These are phyloP conservation scores for Hanseniaspora jakobsenii DNA, from an alignment of 805 yeast genomes.

Conservation along the genomic window DNA sequence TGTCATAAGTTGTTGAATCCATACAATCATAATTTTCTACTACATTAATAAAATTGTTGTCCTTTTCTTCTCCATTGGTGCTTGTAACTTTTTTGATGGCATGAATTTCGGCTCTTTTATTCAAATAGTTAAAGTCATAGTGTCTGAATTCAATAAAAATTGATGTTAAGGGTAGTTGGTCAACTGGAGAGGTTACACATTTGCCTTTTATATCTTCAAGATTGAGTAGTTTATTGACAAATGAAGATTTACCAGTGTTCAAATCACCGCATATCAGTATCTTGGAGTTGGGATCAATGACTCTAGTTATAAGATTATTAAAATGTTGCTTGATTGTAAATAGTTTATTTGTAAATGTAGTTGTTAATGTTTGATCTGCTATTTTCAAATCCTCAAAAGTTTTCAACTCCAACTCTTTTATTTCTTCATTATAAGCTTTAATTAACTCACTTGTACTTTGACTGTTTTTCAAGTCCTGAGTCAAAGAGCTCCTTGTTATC, in stretches of 20 bases:
- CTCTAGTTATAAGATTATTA: conserved; percentile 59
- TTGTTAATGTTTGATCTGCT: conserved; percentile 6
- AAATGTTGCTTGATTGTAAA: conserved; percentile 56
- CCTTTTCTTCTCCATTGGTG: conserved; percentile 17
- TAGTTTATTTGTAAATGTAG: conserved; percentile 29
- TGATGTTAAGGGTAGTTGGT: conserved; percentile 94
- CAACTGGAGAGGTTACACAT: conserved; percentile 48
- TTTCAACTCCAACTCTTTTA: conserved; percentile 1
- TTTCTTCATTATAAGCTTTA: background rate
- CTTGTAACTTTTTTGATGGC: conserved; percentile 50
- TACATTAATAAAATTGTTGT: conserved; percentile 26
- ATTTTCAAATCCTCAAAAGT: conserved; percentile 12
- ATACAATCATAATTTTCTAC: conserved; percentile 33
- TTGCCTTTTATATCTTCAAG: conserved; percentile 41
- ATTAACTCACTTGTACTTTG: too few species aligned
- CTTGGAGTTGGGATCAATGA: conserved; percentile 83
- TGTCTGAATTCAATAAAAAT: conserved; percentile 93
- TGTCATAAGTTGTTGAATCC: conserved; percentile 37
- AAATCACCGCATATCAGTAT: conserved; percentile 94
- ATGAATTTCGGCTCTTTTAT: conserved; percentile 78
- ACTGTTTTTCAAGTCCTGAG: background rate
- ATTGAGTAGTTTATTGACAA: conserved; percentile 79
- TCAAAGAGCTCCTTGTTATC: background rate
- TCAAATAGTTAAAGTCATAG: conserved; percentile 48
- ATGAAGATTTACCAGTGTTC: conserved; percentile 91